Conservation (phyloP, 441 rosid species). For the Mallotus repandus region DNA sequence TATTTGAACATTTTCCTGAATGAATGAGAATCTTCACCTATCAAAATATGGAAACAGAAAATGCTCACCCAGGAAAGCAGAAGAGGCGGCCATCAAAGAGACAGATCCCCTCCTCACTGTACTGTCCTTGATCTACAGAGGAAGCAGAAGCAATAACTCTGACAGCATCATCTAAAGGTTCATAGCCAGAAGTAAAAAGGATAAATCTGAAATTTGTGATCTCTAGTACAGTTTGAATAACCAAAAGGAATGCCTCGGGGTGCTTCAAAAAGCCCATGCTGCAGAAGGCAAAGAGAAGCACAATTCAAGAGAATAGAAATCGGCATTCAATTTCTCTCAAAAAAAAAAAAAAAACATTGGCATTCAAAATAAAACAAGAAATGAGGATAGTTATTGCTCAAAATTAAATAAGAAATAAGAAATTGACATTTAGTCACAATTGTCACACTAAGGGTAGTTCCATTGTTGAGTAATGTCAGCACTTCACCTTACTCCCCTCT, state of each 20-base stretch:
- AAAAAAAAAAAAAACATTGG: too few species aligned
- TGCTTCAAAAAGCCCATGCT: constrained; percentile 88
- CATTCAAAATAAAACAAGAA: constrained; percentile 14
- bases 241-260: constrained; percentile 65
- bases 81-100: constrained; percentile 62
- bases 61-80: constrained; percentile 80
- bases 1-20: neutral
- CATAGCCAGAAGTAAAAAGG: constrained; percentile 74
- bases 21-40: constrained; percentile 1
- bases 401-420: constrained; percentile 1
- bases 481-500: neutral
- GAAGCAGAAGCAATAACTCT: constrained; percentile 37
- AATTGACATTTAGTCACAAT: neutral
- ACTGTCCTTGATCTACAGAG: constrained; percentile 23
- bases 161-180: constrained; percentile 68
- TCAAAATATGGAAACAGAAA: constrained; percentile 15
- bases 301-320: constrained; percentile 10
- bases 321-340: constrained; percentile 10
- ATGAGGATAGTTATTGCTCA: neutral
- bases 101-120: constrained; percentile 44
- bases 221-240: constrained; percentile 56
- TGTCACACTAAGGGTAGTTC: neutral
- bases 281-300: constrained; percentile 29
- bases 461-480: neutral
- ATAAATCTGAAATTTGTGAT: constrained; percentile 63